phyloP scores from a whole-genome alignment of 1,284 basidiomycete genomes.

The Xerocomus tenax region DNA sequence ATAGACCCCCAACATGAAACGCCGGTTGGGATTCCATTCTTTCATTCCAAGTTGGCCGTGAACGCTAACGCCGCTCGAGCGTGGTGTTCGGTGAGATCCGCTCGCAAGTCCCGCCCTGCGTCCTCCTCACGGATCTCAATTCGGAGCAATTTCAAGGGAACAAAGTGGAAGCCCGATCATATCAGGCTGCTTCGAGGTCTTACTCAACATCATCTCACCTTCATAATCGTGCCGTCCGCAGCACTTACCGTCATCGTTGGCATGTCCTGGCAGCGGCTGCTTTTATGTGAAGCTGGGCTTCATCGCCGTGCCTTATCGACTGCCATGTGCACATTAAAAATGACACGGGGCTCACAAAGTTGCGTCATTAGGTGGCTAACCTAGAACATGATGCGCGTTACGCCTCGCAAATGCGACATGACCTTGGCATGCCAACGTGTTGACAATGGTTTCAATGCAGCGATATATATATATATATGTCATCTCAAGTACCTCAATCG shows the following conservation, averaged over 20 bases:
- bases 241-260: constrained; percentile 4
- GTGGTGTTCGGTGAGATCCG: constrained; percentile 24
- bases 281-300: constrained; percentile 6
- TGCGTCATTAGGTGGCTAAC: constrained; percentile 8
- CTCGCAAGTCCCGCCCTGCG: constrained; percentile 19
- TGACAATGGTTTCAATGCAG: constrained; percentile 6
- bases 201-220: constrained; percentile 17
- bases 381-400: not conserved
- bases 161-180: constrained; percentile 24
- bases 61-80: constrained; percentile 22
- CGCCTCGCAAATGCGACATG: constrained; percentile 1
- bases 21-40: not conserved
- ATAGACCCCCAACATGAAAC: constrained; percentile 12
- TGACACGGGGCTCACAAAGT: constrained; percentile 15
- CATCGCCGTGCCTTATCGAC: constrained; percentile 19
- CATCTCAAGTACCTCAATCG: constrained; percentile 5
- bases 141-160: constrained; percentile 10
- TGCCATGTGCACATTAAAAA: constrained; percentile 11
- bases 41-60: constrained; percentile 1
- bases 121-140: constrained; percentile 23
- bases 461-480: constrained; percentile 7
- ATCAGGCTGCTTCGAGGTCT: constrained; percentile 6
- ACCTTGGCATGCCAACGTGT: constrained; percentile 6
- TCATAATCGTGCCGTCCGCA: constrained; percentile 19
- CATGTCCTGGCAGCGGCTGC: constrained; percentile 7